Base-by-base conservation (phyloP, 2,329 filamentous ascomycete genomes). In the Colletotrichum chlorophyti region DNA sequence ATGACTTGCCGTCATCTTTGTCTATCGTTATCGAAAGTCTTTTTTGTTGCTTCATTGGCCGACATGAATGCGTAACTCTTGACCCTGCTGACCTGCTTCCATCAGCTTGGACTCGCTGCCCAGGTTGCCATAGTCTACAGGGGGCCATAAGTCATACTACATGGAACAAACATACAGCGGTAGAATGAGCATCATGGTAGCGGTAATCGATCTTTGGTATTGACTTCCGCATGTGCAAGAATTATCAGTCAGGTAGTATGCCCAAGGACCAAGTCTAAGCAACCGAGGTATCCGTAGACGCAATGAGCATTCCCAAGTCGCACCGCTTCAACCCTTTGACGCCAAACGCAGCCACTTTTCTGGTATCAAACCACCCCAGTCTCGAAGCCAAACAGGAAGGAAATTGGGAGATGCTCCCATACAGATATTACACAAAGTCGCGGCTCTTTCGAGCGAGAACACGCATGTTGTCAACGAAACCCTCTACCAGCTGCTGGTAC, bases 391-490 rank as follows among this genome's bases (percentile, higher is more conserved):
- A 32, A 12, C 40, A 9, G 34, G 27, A 9, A 51, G 15, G 24
- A 35, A 12, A 11, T 34, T 34, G 6, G 17, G 27, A 38, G 24
- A 32, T 46, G 32, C 48, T 38, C 32, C 26, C 32, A n/a, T 31
- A 41, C 40, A 49, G 17, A 21, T 53, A 40, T 53, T 58, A 61
- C 53, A 62, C 42, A 35, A 75, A 68, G 1, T 77, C 75, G 23
- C 66, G 66, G 29, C 72, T 74, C 54, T 76, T 77, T 41, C 78
- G 73, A 0, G 83, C 80, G 29, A 91, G 73, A 24, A 87, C 77
- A 15, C 86, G 80, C 31, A 90, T 78, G 65, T 95, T 94, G 70
- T 93, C 88, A 53, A 94, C 74, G 62, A 95, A 84, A 1, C 88
- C 89, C 61, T 89, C 86, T 3, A 95, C 83, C 12, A 94, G 73